Evolutionary conservation across 208 protist genomes (phyloP), one percentile per base, ranked within the genome.

Genomic region (Leishmania braziliensis): DNA sequence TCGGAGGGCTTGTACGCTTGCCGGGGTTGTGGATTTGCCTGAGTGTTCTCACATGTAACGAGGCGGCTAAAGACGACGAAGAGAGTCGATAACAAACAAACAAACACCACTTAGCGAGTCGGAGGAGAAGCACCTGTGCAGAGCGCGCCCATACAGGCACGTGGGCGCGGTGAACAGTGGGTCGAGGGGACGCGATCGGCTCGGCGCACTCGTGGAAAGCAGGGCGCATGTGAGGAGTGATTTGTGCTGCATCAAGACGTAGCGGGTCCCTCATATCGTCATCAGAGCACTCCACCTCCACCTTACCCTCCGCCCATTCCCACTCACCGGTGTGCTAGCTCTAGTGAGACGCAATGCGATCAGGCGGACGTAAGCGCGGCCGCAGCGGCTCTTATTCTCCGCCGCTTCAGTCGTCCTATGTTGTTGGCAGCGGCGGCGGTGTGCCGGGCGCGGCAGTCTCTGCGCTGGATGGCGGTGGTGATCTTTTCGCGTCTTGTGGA

Each of bases 371-470:
- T 16, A 79, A 77, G 58, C 83, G 82, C 43, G 69, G 79, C 54
- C 82, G 77, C 23, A 82, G 77, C 26, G 82, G 56, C 46, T 85
- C 82, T 33, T 53, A 53, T 5, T 85, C 82, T 2, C 82, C 82
- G 3, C 77, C 82, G 12, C 71, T 81, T 50, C 68, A 50, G 43
- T 16, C 65, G 0, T 36, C 65, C 29, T 69, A 53, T 48, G 74
- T 5, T 3, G 10, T 23, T 16, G 20, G 10, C 33, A n/a, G 33
- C 14, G 14, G 33, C 3, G 51, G 70, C 48, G 70, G 72, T 62
- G 51, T 9, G 36, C 51, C 53, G 1, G 58, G 18, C n/a, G 50
- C 12, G 20, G 5, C 51, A 26, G 48, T 23, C 50, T 39, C 33
- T 36, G 33, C 43, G 23, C 36, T 33, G 46, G 18, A 9, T 29